A percentile compares a stretch with the other conserved stretches of the same genome.
These are phyloP conservation scores for Mortierella claussenii DNA, from an alignment of 192 early-diverging fungal species.

Conservation along the genomic window DNA sequence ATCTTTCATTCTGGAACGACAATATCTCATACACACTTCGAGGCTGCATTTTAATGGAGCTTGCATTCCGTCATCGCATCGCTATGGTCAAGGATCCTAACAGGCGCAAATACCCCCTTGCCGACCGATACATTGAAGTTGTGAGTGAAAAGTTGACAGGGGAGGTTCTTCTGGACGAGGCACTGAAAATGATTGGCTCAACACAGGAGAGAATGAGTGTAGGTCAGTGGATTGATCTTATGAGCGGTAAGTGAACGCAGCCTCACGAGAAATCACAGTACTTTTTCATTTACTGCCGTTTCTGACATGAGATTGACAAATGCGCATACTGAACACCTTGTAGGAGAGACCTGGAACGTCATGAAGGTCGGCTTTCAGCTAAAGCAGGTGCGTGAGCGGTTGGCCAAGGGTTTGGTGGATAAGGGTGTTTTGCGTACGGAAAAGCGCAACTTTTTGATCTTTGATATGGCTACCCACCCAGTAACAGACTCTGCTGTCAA, in stretches of 20 bases:
- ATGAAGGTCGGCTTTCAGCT: constrained; percentile 97
- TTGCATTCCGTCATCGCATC: constrained; percentile 92
- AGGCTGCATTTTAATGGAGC: constrained; percentile 96
- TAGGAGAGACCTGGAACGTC: constrained; percentile 99
- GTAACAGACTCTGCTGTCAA: constrained; percentile 89
- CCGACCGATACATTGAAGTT: constrained; percentile 89
- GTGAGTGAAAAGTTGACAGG: constrained; percentile 86
- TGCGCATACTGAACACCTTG: not conserved
- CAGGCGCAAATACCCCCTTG: constrained; percentile 74
- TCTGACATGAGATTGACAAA: not conserved
- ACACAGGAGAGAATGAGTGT: constrained; percentile 84
- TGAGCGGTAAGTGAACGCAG: constrained; percentile 81
- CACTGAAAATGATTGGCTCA: constrained; percentile 87
- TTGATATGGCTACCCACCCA: constrained; percentile 98
- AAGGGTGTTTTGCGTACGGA: constrained; percentile 97
- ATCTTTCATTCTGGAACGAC: constrained; percentile 99
- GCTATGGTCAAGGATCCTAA: constrained; percentile 87
- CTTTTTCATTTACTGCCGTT: not conserved
- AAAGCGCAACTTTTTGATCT: constrained; percentile 95
- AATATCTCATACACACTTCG: constrained; percentile 96
- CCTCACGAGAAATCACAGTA: not conserved
- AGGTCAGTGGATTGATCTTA: constrained; percentile 94
- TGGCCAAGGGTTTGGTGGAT: constrained; percentile 97
- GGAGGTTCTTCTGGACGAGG: constrained; percentile 96
- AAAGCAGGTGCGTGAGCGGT: constrained; percentile 95